Base-by-base conservation (phyloP, 1,284 basidiomycete species). In the Trichosporon coremiiforme region DNA sequence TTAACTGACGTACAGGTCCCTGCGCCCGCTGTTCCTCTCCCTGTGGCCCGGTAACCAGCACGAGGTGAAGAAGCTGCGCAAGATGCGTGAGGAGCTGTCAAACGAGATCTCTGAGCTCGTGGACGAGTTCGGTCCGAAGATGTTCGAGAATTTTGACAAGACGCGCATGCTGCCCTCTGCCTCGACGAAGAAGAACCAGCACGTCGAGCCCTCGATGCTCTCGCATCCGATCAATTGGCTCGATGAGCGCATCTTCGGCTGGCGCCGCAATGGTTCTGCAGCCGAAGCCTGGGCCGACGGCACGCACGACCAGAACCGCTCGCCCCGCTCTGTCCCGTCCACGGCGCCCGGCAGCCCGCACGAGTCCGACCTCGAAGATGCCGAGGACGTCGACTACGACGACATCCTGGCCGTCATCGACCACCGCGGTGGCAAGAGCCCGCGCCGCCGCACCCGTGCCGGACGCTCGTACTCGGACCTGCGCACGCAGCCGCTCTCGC, bases 91-190 rank as follows among this genome's bases (percentile, higher is more conserved):
- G 66, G 86, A 89, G 55, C 88, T 99, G 36, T 87, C 94, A 1
- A 92, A 93, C 76, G 93, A 98, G 83, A 89, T 99, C 25, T 91
- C 90, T 25, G 89, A 90, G 65, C 86, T 96, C 31, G 98, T 99
- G 78, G 93, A 94, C 80, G 90, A 93, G 71, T 85, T 93, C 76
- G 95, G 94, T 1, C 95, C 95, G 0, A 87, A 90, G 76, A 77
- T 97, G 60, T 97, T 92, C 77, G 90, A 91, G 47, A 92, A 98
- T 82, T 98, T 98, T 79, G 88, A 95, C 75, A 86, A 94, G 90
- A 89, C 88, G 78, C 90, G 93, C 13, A 93, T 96, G 73, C 84
- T 95, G 29, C 89, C 92, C 2, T 92, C 93, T 13, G 91, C 92
- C 17, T 88, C 93, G 2, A 31, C 91, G 35, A 60, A 65, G 45